These are phyloP conservation scores for Pseudomassariella vexata DNA, from an alignment of 2,329 filamentous ascomycete species.

Conservation along the genomic window DNA sequence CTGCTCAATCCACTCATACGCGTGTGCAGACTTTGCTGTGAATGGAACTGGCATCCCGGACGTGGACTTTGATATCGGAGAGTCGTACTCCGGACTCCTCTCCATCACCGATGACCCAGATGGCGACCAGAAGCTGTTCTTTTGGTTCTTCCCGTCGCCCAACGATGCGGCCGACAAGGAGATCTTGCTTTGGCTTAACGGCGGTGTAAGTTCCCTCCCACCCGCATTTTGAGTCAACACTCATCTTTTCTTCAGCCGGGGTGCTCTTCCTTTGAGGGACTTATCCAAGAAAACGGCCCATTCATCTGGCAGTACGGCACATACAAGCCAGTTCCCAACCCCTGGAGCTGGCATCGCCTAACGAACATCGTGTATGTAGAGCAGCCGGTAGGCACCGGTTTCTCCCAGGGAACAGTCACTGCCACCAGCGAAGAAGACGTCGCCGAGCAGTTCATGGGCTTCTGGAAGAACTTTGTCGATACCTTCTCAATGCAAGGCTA, in stretches of 20 bases:
- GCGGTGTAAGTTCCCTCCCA: constrained; percentile 27
- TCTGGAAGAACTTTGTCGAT: constrained; percentile 57
- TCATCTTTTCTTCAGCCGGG: constrained; percentile 35
- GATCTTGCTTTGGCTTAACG: constrained; percentile 48
- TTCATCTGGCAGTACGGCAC: constrained; percentile 69
- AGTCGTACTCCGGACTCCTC: constrained; percentile 53
- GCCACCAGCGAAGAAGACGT: constrained; percentile 63
- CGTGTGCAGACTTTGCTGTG: constrained; percentile 51
- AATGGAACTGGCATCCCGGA: constrained; percentile 58
- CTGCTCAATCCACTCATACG: neutral
- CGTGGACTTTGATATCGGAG: constrained; percentile 57
- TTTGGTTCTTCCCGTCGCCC: constrained; percentile 51
- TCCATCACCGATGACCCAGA: constrained; percentile 42
- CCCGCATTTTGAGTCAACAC: neutral
- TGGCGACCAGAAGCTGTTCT: constrained; percentile 40
- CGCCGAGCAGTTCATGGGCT: constrained; percentile 67
- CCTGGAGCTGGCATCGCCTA: constrained; percentile 69
- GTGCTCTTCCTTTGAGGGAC: constrained; percentile 57
- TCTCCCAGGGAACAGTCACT: constrained; percentile 57
- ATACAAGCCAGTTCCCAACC: constrained; percentile 56
- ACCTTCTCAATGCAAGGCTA: constrained; percentile 46
- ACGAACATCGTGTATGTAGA: constrained; percentile 76
- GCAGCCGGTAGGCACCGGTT: constrained; percentile 63
- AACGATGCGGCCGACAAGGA: constrained; percentile 39
- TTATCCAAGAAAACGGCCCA: constrained; percentile 73